Conservation (phyloP, 169 alveolate species). For the Plasmodium coatneyi region DNA sequence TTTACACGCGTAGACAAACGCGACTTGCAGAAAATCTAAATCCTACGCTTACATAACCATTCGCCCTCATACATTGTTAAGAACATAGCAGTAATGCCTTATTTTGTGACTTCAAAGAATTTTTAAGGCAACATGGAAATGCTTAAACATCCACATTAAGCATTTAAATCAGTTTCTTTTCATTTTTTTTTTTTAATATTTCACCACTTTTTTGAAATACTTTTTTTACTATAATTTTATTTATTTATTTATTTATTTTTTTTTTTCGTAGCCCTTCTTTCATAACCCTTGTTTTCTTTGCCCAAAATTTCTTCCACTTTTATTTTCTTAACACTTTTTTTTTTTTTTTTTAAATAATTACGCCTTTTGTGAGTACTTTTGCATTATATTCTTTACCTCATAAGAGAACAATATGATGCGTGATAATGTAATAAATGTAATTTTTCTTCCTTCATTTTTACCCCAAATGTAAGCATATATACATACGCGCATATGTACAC, state of each 20-base stretch:
- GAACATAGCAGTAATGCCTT: background rate
- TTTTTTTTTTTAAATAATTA: background rate
- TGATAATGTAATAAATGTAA: background rate
- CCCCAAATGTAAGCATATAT: background rate
- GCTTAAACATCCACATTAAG: slow-evolving; percentile 5
- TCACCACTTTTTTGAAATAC: background rate
- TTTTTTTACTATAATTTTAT: background rate
- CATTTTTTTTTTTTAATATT: background rate
- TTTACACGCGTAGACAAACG: slow-evolving; percentile 3
- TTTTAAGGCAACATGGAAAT: slow-evolving; percentile 22
- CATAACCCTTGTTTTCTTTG: background rate
- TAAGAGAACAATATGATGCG: slow-evolving; percentile 7
- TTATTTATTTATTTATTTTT: background rate
- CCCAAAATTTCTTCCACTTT: background rate
- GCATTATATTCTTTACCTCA: background rate
- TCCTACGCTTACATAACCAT: background rate
- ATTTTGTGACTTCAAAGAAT: slow-evolving; percentile 17
- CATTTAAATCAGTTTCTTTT: background rate
- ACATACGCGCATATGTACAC: background rate
- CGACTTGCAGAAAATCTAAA: slow-evolving; percentile 12
- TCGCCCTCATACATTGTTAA: background rate
- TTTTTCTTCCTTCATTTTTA: background rate
- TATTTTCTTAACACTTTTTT: background rate
- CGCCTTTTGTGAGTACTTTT: slow-evolving; percentile 1
- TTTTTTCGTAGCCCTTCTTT: background rate